Conservation (phyloP, 108 stramenopile genomes). For the Pseudonitzschia multistriata region DNA sequence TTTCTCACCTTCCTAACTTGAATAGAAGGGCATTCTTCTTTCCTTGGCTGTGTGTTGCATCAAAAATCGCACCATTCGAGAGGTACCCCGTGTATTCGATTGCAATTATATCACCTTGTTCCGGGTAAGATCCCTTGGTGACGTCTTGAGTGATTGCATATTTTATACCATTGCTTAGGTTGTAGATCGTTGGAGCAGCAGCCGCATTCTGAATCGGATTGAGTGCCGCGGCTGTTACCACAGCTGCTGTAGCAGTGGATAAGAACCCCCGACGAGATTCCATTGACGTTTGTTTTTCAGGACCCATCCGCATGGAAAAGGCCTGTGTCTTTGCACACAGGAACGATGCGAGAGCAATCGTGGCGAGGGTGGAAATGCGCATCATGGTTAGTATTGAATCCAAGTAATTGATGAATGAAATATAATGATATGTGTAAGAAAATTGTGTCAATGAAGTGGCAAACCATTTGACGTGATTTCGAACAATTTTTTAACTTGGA, state of each 20-base stretch:
- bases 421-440: neutral
- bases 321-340: neutral
- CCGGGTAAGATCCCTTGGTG: conserved; percentile 42
- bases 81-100: conserved; percentile 89
- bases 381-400: neutral
- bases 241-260: conserved; percentile 11
- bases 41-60: conserved; percentile 83
- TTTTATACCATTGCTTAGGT: conserved; percentile 60
- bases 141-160: conserved; percentile 67
- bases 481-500: neutral
- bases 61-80: conserved; percentile 76
- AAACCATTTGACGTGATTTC: neutral
- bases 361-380: conserved; percentile 5
- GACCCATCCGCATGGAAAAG: conserved; percentile 1
- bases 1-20: conserved; percentile 57
- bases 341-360: neutral
- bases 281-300: neutral
- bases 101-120: conserved; percentile 73
- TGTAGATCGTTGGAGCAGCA: conserved; percentile 66
- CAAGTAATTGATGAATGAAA: neutral
- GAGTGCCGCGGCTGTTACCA: conserved; percentile 14
- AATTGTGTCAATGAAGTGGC: neutral
- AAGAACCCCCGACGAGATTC: conserved; percentile 33
- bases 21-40: conserved; percentile 74
- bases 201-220: neutral